A percentile compares a stretch with the other conserved stretches of the same genome.
phyloP scores from a whole-genome alignment of 1,284 basidiomycete genomes.

The Pyrrhoderma lamaoense region DNA sequence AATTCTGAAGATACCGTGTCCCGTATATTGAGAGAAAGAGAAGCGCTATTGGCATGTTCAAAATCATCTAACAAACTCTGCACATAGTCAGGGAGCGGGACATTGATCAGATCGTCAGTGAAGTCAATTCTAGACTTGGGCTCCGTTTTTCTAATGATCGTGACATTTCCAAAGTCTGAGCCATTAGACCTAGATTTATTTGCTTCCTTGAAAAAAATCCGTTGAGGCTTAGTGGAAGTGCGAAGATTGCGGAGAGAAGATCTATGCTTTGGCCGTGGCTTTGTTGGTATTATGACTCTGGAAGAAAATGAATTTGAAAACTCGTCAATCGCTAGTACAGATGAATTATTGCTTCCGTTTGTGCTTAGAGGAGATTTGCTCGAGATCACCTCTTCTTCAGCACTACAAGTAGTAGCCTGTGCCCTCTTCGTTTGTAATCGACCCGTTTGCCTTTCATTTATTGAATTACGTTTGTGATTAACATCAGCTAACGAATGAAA shows the following conservation, averaged over 20 bases:
- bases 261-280: not conserved
- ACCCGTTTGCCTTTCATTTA: not conserved
- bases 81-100: constrained; percentile 12
- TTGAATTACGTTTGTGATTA: not conserved
- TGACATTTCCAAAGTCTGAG: constrained; percentile 11
- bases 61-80: constrained; percentile 14
- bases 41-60: not conserved
- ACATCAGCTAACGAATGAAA: constrained; percentile 9
- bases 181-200: not conserved
- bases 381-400: not conserved
- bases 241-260: constrained; percentile 10
- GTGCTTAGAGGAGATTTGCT: not conserved
- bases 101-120: constrained; percentile 1
- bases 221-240: not conserved
- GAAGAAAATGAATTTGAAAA: constrained; percentile 16
- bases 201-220: not conserved
- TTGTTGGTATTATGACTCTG: constrained; percentile 12
- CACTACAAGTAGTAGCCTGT: too few species aligned
- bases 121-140: not conserved
- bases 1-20: not conserved
- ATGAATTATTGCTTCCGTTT: not conserved
- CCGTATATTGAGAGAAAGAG: constrained; percentile 2
- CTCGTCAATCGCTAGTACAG: constrained; percentile 12
- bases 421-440: too few species aligned
- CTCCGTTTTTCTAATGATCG: not conserved